Evolutionary conservation across 805 yeast species (phyloP), one percentile per base, ranked within the genome.

Genomic region (Saccharomycopsis fibuligera): DNA sequence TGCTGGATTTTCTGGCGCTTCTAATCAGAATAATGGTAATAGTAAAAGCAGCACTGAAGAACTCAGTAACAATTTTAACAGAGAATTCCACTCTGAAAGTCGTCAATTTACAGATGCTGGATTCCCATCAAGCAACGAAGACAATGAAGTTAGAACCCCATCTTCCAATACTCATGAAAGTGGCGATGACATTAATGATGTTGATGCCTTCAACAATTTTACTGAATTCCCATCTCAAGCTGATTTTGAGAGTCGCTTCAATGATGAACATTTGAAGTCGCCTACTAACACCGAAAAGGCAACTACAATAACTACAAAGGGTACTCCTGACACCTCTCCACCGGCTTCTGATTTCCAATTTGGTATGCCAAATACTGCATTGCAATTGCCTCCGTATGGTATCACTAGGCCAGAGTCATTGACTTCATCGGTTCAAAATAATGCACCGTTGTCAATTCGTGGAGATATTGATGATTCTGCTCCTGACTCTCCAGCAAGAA

Each of bases 381-480:
- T 68, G 70, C 78, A 73, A 49, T 66, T 71, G 37, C 73, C 73
- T 4, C 44, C 44, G 2, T 30, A 45, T 23, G 40, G 29, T 25
- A 16, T 44, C n/a, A 68, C 68, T 33, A 71, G 93, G 58, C 86
- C 95, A 2, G 85, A 82, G 50, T 86, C 96, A 0, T 77, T 85
- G 35, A 86, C 96, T 0, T 88, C 96, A 0, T 86, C 96, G 39
- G 95, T 89, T 30, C 91, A 85, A 58, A 90, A 90, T 66, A 89
- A 91, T 62, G 88, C 97, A 2, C 90, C 97, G 0, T 78, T 80
- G 65, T 86, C 96, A 21, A 95, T 88, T 5, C 79, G 96, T 52
- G 96, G 86, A 54, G 96, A 81, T 53, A 63, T 72, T 14, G 80
- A 76, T 51, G 61, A 67, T 1, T 38, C 54, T 17, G 56, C 49